A percentile compares a stretch with the other conserved stretches of the same genome.
Conservation (phyloP, 1,284 basidiomycete species). For the Erythrobasidium hasegawianum region DNA sequence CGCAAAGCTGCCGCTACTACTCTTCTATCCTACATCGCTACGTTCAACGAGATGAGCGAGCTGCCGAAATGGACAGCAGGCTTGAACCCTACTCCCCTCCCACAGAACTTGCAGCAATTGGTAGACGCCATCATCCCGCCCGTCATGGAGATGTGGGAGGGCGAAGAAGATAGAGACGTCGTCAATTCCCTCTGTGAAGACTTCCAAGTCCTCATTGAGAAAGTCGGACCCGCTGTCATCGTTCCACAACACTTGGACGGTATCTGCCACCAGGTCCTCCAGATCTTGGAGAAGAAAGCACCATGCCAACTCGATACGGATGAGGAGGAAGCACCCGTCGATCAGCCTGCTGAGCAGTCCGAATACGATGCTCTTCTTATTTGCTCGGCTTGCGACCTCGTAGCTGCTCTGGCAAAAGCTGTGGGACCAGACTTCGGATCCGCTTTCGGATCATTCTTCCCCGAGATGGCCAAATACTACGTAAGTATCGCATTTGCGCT, state of each 20-base stretch:
- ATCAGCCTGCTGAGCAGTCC: conserved; percentile 63
- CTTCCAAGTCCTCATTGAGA: conserved; percentile 44
- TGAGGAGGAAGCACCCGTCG: conserved; percentile 76
- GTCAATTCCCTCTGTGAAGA: conserved; percentile 45
- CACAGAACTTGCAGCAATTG: conserved; percentile 74
- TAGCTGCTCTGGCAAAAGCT: conserved; percentile 80
- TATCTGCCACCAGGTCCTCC: conserved; percentile 71
- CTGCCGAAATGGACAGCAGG: conserved; percentile 62
- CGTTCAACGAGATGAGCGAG: conserved; percentile 84
- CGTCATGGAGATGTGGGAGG: conserved; percentile 83
- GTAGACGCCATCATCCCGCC: conserved; percentile 70
- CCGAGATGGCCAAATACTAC: conserved; percentile 88
- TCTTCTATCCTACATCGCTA: conserved; percentile 82
- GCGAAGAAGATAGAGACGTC: conserved; percentile 80
- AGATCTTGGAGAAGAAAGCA: conserved; percentile 86
- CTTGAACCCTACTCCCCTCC: conserved; percentile 55
- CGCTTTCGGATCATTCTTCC: conserved; percentile 80
- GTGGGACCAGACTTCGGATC: conserved; percentile 81
- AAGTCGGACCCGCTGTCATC: conserved; percentile 44
- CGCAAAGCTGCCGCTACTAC: conserved; percentile 89
- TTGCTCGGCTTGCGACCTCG: conserved; percentile 89
- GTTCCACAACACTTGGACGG: conserved; percentile 64
- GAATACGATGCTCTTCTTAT: conserved; percentile 97
- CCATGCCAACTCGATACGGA: conserved; percentile 95
- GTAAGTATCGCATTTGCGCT: conserved; percentile 54